Base-by-base conservation (phyloP, 305 asterid genomes). In the Fraxinus albicans region DNA sequence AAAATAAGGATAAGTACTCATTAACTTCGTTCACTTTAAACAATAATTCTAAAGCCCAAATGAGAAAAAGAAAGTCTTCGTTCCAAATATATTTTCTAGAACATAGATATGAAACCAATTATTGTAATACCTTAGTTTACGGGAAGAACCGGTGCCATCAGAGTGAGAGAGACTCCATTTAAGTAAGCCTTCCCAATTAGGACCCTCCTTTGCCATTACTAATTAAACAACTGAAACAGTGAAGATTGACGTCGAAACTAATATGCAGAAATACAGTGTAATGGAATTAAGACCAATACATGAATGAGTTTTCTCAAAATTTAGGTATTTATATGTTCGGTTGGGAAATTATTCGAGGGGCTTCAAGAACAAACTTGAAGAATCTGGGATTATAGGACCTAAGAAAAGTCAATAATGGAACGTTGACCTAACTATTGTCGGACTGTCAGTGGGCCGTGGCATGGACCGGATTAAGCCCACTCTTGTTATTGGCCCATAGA, bases 171-270 rank as follows among this genome's bases (percentile, higher is more conserved):
- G n/a, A 44, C 55, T 44, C 55, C 99, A 96, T 69, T 96, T 96
- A 0, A 94, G 94, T 87, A 96, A 86, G 4, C 99, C 98, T 6
- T 96, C 95, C 99, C 98, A 96, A 85, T 92, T 91, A 27, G 98
- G 98, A 78, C 94, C 93, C 25, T 92, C 93, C 82, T 87, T 87
- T 23, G 98, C 94, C 98, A 94, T 89, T 86, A 5, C 53, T 81
- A 55, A 80, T 47, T 63, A 44, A 78, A 36, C 33, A 85, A 58
- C 74, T 53, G 38, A 33, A 80, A 77, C 1, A 27, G 29, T 9
- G 44, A 25, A 27, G 31, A 65, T 44, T 8, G 34, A 29, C 35
- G 17, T 15, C 15, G 29, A 78, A 44, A 29, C 1, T 34, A 31
- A 0, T 74, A 50, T 13, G 7, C 10, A 27, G 36, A 36, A 2